Percentiles rank a stretch among this genome's conserved stretches.
These are phyloP conservation scores for Groenewaldozyma sp. DNA, from an alignment of 1,139 yeast genomes.

Conservation along the genomic window DNA sequence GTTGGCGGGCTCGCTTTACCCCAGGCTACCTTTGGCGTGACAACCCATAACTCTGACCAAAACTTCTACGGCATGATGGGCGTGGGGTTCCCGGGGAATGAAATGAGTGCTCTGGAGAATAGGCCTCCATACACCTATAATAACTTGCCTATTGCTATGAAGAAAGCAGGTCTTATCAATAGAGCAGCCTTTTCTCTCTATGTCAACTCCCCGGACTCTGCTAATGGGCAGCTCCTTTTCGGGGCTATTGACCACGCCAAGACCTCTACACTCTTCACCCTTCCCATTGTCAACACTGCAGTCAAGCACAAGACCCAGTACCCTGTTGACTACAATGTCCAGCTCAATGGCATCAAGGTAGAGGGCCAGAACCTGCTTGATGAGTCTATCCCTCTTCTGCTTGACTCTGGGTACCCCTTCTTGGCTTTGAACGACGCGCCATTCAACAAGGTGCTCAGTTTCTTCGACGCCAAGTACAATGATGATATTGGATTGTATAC, in stretches of 20 bases:
- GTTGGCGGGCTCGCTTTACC: conserved; percentile 9
- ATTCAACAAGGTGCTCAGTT: conserved; percentile 4
- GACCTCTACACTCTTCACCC: conserved; percentile 25
- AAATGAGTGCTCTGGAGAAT: conserved; percentile 9
- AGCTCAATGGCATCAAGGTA: conserved; percentile 7
- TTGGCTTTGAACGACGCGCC: conserved; percentile 11
- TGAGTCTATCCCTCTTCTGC: conserved; percentile 29
- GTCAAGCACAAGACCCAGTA: conserved; percentile 5
- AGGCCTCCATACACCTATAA: conserved; percentile 21
- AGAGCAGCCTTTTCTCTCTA: conserved; percentile 46
- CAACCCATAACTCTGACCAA: conserved; percentile 5
- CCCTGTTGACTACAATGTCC: conserved; percentile 7
- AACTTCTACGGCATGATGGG: conserved; percentile 12
- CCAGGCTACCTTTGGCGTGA: conserved; percentile 12
- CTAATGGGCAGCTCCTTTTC: conserved; percentile 42
- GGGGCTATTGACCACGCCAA: conserved; percentile 52
- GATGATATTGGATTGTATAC: conserved; percentile 9
- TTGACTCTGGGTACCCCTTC: conserved; percentile 34
- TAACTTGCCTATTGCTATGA: conserved; percentile 41
- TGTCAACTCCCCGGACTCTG: conserved; percentile 36
- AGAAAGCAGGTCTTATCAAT: conserved; percentile 39
- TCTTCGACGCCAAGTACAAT: conserved; percentile 10
- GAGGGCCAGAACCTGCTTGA: conserved; percentile 16
- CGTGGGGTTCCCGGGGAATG: conserved; percentile 16
- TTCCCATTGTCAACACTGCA: conserved; percentile 19